phyloP scores from a whole-genome alignment of 768 basidiomycete genomes.

The Arthromyces matolae region DNA sequence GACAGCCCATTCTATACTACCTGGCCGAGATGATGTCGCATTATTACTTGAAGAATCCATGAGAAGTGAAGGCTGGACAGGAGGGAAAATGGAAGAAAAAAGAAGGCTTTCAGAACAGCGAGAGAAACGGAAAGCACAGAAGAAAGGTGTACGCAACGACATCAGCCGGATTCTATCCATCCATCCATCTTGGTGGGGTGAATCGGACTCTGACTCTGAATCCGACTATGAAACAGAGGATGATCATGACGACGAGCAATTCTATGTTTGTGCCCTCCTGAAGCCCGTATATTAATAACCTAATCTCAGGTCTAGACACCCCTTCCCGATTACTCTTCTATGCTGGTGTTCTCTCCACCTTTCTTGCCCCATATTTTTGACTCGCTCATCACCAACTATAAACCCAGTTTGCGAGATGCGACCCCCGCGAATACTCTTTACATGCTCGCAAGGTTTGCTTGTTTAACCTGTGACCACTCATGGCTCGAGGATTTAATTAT shows the following conservation, averaged over 20 bases:
- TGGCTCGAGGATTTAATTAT: conserved; percentile 94
- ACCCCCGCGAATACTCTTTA: conserved; percentile 92
- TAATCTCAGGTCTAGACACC: conserved; percentile 47
- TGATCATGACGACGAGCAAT: conserved; percentile 32
- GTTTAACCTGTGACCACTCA: conserved; percentile 79
- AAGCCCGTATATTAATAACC: conserved; percentile 2
- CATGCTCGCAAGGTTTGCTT: conserved; percentile 91
- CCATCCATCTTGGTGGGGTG: conserved; percentile 63
- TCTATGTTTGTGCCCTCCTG: conserved; percentile 44
- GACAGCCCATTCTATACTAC: conserved; percentile 75
- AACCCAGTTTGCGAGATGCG: conserved; percentile 64
- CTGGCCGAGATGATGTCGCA: conserved; percentile 81
- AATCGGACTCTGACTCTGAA: conserved; percentile 37
- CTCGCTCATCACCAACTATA: conserved; percentile 75
- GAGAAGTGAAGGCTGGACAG: conserved; percentile 80
- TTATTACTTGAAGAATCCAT: conserved; percentile 87
- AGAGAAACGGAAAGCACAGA: conserved; percentile 48
- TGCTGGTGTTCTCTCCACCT: conserved; percentile 90
- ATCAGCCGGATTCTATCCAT: conserved; percentile 57
- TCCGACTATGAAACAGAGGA: conserved; percentile 50
- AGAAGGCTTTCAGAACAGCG: conserved; percentile 58
- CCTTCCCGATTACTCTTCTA: conserved; percentile 69
- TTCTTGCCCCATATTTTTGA: conserved; percentile 76
- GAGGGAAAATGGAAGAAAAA: conserved; percentile 69
- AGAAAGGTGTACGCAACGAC: conserved; percentile 52